Conservation (phyloP, 139 green algal species). For the Chlorella sp. region DNA sequence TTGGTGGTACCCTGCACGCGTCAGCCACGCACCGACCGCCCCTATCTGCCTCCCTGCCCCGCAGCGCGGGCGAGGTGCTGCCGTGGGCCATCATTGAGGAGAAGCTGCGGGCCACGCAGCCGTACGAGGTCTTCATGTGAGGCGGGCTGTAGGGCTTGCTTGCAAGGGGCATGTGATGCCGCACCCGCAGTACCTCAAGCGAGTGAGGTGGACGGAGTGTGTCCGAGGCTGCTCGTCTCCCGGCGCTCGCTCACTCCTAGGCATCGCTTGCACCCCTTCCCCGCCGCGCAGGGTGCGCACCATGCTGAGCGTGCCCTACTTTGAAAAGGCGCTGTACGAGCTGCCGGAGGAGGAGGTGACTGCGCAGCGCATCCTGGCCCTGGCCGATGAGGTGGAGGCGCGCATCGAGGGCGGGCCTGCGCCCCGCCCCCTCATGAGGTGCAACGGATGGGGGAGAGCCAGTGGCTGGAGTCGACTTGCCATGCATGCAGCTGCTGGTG, state of each 20-base stretch:
- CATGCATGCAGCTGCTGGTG: not conserved
- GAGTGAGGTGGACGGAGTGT: not conserved
- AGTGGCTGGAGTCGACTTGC: not conserved
- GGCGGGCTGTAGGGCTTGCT: no score
- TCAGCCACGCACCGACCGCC: not conserved
- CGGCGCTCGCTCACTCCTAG: not conserved
- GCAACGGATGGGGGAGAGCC: not conserved
- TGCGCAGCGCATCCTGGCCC: conserved; percentile 54
- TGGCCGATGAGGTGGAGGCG: conserved; percentile 76
- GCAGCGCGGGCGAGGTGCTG: conserved; percentile 55
- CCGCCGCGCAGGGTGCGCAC: conserved; percentile 57
- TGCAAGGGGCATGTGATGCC: not conserved
- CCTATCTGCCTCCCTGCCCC: not conserved
- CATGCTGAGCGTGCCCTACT: conserved; percentile 85
- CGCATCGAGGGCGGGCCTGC: conserved; percentile 51
- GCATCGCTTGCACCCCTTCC: not conserved
- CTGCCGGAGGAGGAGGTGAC: conserved; percentile 73
- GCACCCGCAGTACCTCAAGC: no score
- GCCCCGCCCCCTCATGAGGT: conserved; percentile 57
- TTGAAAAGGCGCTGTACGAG: conserved; percentile 88
- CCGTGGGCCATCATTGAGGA: conserved; percentile 76
- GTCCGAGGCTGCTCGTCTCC: not conserved
- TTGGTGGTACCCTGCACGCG: not conserved
- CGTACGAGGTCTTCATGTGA: conserved; percentile 63
- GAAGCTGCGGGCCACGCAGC: conserved; percentile 63